phyloP scores from a whole-genome alignment of 495 filamentous ascomycete genomes.

The Melanomma pulvis-pyrius region DNA sequence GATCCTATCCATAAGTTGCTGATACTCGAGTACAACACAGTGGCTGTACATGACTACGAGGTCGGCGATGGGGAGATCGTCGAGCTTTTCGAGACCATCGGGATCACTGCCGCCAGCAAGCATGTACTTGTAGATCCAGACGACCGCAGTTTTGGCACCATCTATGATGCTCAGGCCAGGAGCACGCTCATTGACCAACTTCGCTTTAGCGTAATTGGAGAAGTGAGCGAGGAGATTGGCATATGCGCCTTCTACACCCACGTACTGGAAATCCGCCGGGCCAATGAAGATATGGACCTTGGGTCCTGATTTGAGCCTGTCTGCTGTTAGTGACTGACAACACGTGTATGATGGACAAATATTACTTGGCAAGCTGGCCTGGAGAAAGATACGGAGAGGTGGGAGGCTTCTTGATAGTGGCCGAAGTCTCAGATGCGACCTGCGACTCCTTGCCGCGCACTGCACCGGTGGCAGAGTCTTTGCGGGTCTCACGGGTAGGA shows the following conservation, averaged over 20 bases:
- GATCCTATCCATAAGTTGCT: neutral
- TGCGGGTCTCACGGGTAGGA: neutral
- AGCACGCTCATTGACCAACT: neutral
- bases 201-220: constrained; percentile 6
- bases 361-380: neutral
- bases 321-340: neutral
- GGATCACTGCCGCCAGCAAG: constrained; percentile 10
- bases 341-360: neutral
- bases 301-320: constrained; percentile 16
- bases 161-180: neutral
- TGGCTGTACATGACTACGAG: neutral
- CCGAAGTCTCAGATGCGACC: no score
- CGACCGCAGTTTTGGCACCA: constrained; percentile 12
- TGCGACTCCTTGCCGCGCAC: no score
- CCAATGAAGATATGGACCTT: constrained; percentile 28
- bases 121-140: constrained; percentile 33
- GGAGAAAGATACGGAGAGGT: no score
- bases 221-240: constrained; percentile 15
- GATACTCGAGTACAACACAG: neutral
- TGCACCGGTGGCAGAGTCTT: neutral
- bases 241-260: constrained; percentile 27
- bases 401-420: neutral
- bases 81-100: neutral
- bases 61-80: neutral
- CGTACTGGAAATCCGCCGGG: constrained; percentile 4